Evolutionary conservation across 768 basidiomycete species (phyloP), one percentile per base, ranked within the genome.

Genomic region (Tylopilus intermedius): DNA sequence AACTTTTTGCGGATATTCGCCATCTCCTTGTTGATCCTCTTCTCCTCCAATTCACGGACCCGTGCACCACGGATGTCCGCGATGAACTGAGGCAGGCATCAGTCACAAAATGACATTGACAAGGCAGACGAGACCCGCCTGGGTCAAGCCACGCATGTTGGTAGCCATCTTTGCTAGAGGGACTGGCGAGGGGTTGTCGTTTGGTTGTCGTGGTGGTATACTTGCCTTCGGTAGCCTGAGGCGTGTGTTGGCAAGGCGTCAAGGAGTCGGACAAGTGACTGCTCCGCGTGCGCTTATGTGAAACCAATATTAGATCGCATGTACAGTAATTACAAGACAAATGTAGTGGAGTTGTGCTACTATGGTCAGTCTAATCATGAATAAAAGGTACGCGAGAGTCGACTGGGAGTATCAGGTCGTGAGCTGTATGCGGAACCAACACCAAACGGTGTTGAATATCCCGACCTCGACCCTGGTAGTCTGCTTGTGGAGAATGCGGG

Each of bases 1-100:
- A 99, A 98, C 71, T 95, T 93, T 78, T 96, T 95, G 55, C 96
- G 79, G 57, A 99, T 99, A 63, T 99, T 97, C 1, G 96, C 96
- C 96, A 99, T 98, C 74, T 99, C 96, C 72, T 97, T 94, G 75
- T 99, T 99, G 62, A 99, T 96, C 50, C 96, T 78, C 73, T 97
- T 98, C 79, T 98, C 95, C 67, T 99, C 96, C 48, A 98, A 74
- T 70, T 99, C 96, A 50, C 95, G 83, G 21, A 98, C 94, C 53
- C 95, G 78, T 46, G 95, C 95, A 46, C 96, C 94, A 51, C 96
- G 88, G 64, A 99, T 90, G 72, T 99, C 96, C 68, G 95, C 94
- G 69, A 99, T 99, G 79, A 98, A 96, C 94, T 96, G 32, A 26
- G 24, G 44, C 26, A 18, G 22, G 27, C n/a, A 32, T 62, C 38